Conservation (phyloP, 1,284 basidiomycete genomes). For the Leccinum olivaceoglutinosum region DNA sequence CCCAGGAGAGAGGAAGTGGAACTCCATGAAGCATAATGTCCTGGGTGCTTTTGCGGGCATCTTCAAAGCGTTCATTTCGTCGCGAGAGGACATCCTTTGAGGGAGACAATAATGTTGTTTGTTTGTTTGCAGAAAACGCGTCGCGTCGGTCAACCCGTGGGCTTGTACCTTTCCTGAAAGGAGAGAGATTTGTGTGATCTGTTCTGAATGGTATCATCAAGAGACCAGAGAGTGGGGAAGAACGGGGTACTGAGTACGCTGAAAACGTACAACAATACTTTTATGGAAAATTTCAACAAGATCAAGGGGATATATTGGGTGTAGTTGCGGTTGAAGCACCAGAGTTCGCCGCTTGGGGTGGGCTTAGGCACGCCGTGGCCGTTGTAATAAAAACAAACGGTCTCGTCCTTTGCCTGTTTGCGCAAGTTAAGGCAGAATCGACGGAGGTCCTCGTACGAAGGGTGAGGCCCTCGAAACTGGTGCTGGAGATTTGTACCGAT, state of each 20-base stretch:
- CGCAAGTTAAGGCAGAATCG: conserved; percentile 85
- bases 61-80: conserved; percentile 6
- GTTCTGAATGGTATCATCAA: conserved; percentile 12
- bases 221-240: neutral
- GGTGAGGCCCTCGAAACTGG: conserved; percentile 93
- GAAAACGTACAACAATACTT: conserved; percentile 1
- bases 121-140: conserved; percentile 15
- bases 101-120: neutral
- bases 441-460: conserved; percentile 91
- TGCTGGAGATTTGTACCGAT: conserved; percentile 91
- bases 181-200: conserved; percentile 15
- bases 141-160: conserved; percentile 21
- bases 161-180: conserved; percentile 16
- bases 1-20: conserved; percentile 25
- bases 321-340: conserved; percentile 98
- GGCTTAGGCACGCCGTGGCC: conserved; percentile 98
- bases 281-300: conserved; percentile 4
- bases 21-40: conserved; percentile 14
- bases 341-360: conserved; percentile 93
- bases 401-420: conserved; percentile 89
- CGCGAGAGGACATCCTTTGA: neutral
- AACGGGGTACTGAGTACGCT: neutral
- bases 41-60: conserved; percentile 10
- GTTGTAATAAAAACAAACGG: conserved; percentile 96
- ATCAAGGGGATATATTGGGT: conserved; percentile 89